Base-by-base conservation (phyloP, 176 grass and related monocot species). In the Rhynchospora breviuscula region DNA sequence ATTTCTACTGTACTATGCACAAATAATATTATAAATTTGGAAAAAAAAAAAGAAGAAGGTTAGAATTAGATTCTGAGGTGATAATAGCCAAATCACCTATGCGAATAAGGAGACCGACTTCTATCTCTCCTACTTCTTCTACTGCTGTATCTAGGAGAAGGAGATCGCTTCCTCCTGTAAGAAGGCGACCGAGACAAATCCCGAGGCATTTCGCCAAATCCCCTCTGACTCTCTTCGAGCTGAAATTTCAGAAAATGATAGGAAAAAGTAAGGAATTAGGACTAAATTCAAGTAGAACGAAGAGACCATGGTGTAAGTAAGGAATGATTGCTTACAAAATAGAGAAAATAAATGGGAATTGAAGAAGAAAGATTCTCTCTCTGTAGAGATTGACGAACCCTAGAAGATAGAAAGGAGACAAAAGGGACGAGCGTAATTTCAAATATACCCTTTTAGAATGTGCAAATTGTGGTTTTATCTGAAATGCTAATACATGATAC, bases 41-140 rank as follows among this genome's bases (percentile, higher is more conserved):
- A 10, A 10, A 67, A 82, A 47, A 33, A 19, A 59, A 33, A 14
- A 15, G 1, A 69, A 80, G 56, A 51, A 57, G 79, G 53, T 57
- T 70, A 81, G 64, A 89, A 87, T 62, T 40, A 26, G 17, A 80
- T 66, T 23, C 67, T 26, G 31, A 59, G 31, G 81, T 79, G 44
- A 86, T 91, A 83, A 80, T 85, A 88, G 61, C 84, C 76, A 84
- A 72, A 90, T 99, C 93, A 99, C 93, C 96, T 99, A 88, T 99
- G 89, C 78, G 87, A 92, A 90, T 93, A 95, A 44, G 96, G 96
- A 69, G 96, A 93, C 71, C 93, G 89, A 85, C 91, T 95, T 49
- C 91, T 89, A 84, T 95, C 93, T 86, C 89, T 91, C 80, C 89
- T 88, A 43, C 54, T 87, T 87, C 95, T 90, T 56, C 86, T 62